A percentile compares a stretch with the other conserved stretches of the same genome.
Evolutionary conservation across 2,329 filamentous ascomycete species (phyloP).

Genomic region (Amauroascus niger): DNA sequence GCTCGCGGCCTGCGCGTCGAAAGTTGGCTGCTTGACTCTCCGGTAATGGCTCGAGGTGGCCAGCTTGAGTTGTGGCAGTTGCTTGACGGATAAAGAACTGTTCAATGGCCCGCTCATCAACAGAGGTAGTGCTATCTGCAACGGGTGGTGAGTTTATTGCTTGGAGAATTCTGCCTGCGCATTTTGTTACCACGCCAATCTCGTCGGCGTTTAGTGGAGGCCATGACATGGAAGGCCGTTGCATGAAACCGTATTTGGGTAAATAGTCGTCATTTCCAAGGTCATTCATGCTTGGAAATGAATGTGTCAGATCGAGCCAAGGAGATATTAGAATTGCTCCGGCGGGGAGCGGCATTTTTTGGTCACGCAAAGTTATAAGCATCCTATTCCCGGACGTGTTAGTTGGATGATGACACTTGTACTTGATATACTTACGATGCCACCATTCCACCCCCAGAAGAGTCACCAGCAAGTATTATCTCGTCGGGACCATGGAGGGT

Average conservation of each 20-base stretch:
- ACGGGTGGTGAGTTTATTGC: slow-evolving; percentile 13
- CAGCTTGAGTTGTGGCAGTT: slow-evolving; percentile 27
- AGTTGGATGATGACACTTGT: slow-evolving; percentile 11
- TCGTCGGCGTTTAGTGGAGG: slow-evolving; percentile 80
- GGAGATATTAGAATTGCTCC: slow-evolving; percentile 86
- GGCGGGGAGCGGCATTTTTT: slow-evolving; percentile 72
- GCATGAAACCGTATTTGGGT: slow-evolving; percentile 75
- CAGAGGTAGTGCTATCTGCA: slow-evolving; percentile 4
- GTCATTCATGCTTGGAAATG: slow-evolving; percentile 76
- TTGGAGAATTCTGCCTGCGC: slow-evolving; percentile 36
- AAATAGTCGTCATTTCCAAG: slow-evolving; percentile 77
- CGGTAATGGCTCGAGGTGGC: slow-evolving; percentile 18
- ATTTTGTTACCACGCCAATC: slow-evolving; percentile 41
- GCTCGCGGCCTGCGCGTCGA: slow-evolving; percentile 16
- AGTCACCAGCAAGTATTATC: slow-evolving; percentile 83
- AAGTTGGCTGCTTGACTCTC: slow-evolving; percentile 15
- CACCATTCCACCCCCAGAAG: slow-evolving; percentile 85
- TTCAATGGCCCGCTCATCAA: slow-evolving; percentile 12
- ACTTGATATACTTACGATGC: slow-evolving; percentile 41
- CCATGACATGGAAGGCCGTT: slow-evolving; percentile 84
- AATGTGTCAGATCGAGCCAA: slow-evolving; percentile 93
- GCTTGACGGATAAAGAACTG: slow-evolving; percentile 17
- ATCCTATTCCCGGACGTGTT: slow-evolving; percentile 40
- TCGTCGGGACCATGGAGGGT: slow-evolving; percentile 65
- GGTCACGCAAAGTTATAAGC: slow-evolving; percentile 71